Evolutionary conservation across 2,329 filamentous ascomycete species (phyloP).

Genomic region (Chrysoporthe cubensis): DNA sequence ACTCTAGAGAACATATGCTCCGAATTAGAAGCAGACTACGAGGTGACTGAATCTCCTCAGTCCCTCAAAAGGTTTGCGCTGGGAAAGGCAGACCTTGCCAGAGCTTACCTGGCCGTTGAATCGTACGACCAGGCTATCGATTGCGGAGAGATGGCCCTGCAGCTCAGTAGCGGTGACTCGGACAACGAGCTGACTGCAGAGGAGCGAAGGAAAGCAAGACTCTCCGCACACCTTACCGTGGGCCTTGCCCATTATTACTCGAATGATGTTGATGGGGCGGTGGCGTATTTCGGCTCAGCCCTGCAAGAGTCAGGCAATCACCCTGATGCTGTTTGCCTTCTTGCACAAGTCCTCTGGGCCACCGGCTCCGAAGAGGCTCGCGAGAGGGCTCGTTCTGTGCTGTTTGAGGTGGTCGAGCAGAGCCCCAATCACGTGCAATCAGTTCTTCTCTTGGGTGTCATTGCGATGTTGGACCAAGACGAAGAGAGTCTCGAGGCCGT

Average conservation of each 20-base stretch:
- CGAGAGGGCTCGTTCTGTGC: slow-evolving; percentile 74
- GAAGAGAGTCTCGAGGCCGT: slow-evolving; percentile 80
- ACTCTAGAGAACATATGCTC: slow-evolving; percentile 70
- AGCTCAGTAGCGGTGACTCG: slow-evolving; percentile 74
- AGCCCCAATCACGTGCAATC: slow-evolving; percentile 77
- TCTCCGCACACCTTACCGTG: slow-evolving; percentile 84
- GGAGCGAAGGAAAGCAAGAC: slow-evolving; percentile 69
- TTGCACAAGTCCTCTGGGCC: slow-evolving; percentile 93
- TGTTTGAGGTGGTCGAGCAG: slow-evolving; percentile 79
- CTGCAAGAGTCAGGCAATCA: slow-evolving; percentile 76
- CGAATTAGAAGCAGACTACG: slow-evolving; percentile 78
- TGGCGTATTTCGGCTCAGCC: slow-evolving; percentile 79
- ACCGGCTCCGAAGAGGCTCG: slow-evolving; percentile 76
- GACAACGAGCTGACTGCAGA: slow-evolving; percentile 68
- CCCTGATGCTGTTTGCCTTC: slow-evolving; percentile 82
- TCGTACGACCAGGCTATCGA: slow-evolving; percentile 72
- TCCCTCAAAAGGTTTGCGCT: slow-evolving; percentile 78
- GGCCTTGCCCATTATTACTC: slow-evolving; percentile 81
- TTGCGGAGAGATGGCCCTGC: slow-evolving; percentile 78
- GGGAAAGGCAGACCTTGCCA: slow-evolving; percentile 83
- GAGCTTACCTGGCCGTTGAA: slow-evolving; percentile 75
- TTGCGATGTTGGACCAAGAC: slow-evolving; percentile 81
- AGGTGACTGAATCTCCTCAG: slow-evolving; percentile 75
- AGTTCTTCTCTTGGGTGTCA: slow-evolving; percentile 79
- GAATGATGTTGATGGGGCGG: slow-evolving; percentile 67